A percentile compares a stretch with the other conserved stretches of the same genome.
These are phyloP conservation scores for Ophiostoma angusticollis DNA, from an alignment of 2,329 filamentous ascomycete genomes.

Conservation along the genomic window DNA sequence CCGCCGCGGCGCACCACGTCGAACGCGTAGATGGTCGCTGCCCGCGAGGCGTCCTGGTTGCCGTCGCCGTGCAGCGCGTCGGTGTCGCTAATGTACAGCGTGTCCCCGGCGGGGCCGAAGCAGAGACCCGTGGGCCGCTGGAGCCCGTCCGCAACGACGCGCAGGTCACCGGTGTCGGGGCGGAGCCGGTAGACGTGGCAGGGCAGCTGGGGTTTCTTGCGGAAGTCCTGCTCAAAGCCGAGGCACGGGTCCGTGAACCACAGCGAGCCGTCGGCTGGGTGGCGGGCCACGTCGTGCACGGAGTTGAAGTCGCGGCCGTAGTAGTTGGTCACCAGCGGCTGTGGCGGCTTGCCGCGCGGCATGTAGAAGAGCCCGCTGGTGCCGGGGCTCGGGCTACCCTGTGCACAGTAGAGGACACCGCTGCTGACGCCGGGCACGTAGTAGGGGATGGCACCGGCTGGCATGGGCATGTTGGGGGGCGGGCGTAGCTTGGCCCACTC, in stretches of 20 bases:
- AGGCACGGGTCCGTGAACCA: constrained; percentile 38
- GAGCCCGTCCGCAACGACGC: constrained; percentile 35
- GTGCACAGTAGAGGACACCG: constrained; percentile 17
- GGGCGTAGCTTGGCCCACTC: constrained; percentile 30
- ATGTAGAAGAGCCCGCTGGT: constrained; percentile 28
- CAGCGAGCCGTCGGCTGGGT: constrained; percentile 26
- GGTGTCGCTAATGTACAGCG: constrained; percentile 31
- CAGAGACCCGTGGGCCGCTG: constrained; percentile 29
- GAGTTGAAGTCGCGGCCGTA: constrained; percentile 35
- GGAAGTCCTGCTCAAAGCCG: constrained; percentile 32
- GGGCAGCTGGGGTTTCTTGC: constrained; percentile 30
- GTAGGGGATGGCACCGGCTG: constrained; percentile 51
- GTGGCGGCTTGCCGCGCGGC: constrained; percentile 21
- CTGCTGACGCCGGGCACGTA: constrained; percentile 23
- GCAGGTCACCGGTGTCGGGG: constrained; percentile 26
- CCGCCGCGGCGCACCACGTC: constrained; percentile 27
- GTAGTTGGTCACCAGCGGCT: constrained; percentile 28
- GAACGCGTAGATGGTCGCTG: constrained; percentile 33
- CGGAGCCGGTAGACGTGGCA: constrained; percentile 36
- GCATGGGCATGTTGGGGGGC: constrained; percentile 31
- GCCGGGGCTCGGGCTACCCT: constrained; percentile 13
- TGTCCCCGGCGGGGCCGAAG: constrained; percentile 25
- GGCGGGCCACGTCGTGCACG: constrained; percentile 28
- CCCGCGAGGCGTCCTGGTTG: constrained; percentile 18
- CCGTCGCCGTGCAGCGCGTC: constrained; percentile 21